A percentile compares a stretch with the other conserved stretches of the same genome.
These are phyloP conservation scores for Alternaria sp. DNA, from an alignment of 2,329 filamentous ascomycete species.

Conservation along the genomic window DNA sequence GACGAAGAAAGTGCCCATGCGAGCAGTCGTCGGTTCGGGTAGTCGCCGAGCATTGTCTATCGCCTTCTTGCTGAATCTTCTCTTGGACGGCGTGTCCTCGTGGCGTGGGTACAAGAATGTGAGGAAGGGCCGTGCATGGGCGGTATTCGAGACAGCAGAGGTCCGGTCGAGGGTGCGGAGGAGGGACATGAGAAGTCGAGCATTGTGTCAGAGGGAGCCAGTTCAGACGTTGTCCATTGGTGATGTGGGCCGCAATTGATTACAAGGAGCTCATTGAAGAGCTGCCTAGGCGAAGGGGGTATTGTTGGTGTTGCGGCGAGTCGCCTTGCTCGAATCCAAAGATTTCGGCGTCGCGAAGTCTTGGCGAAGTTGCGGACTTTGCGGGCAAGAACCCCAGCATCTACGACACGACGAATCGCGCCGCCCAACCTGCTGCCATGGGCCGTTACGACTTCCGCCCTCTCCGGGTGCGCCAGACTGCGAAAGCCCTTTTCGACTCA, in stretches of 20 bases:
- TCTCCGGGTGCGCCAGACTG: conserved; percentile 62
- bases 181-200: conserved; percentile 70
- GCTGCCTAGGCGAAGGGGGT: conserved; percentile 1
- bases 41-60: conserved; percentile 20
- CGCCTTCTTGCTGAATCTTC: conserved; percentile 32
- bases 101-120: conserved; percentile 45
- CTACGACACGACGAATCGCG: conserved; percentile 16
- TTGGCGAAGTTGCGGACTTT: conserved; percentile 18
- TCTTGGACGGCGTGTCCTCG: conserved; percentile 11
- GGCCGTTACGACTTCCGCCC: conserved; percentile 62
- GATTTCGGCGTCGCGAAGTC: conserved; percentile 22
- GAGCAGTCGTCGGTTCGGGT: conserved; percentile 14
- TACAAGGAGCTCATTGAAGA: conserved; percentile 30
- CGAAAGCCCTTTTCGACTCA: conserved; percentile 59
- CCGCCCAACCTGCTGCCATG: conserved; percentile 48
- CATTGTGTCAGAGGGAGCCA: conserved; percentile 62
- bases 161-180: conserved; percentile 64
- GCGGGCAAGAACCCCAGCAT: conserved; percentile 10
- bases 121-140: conserved; percentile 39
- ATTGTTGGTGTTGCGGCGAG: conserved; percentile 12
- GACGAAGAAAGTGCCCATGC: conserved; percentile 63
- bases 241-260: conserved; percentile 7
- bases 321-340: conserved; percentile 8
- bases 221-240: conserved; percentile 30
- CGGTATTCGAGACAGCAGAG: conserved; percentile 59